phyloP scores from a whole-genome alignment of 169 alveolate genomes.

The Cryptosporidium sp. region DNA sequence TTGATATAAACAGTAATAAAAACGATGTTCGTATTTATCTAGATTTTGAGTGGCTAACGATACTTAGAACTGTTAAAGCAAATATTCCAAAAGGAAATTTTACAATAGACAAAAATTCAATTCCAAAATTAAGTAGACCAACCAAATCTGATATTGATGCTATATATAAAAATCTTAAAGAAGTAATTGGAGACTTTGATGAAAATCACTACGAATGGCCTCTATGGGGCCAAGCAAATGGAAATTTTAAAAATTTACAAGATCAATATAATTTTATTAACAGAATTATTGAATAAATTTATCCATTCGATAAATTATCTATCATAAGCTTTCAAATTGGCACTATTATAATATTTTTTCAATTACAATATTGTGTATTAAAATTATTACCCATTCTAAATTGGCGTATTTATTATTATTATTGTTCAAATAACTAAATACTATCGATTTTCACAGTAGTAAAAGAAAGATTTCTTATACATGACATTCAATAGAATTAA shows the following conservation, averaged over 20 bases:
- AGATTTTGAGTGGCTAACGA: conserved; percentile 67
- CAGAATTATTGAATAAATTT: conserved; percentile 10
- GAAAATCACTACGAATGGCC: conserved; percentile 55
- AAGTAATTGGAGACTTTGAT: conserved; percentile 3
- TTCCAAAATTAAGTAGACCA: conserved; percentile 5
- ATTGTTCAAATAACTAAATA: no score
- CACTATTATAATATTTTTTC: no score
- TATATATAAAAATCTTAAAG: conserved; percentile 11
- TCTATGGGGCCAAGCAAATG: conserved; percentile 42
- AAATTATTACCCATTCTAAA: no score
- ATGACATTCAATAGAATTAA: no score
- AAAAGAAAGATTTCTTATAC: no score
- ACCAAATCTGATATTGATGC: not conserved
- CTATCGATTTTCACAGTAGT: no score
- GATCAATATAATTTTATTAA: conserved; percentile 42
- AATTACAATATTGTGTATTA: no score
- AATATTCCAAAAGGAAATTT: conserved; percentile 41
- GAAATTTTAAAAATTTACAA: conserved; percentile 26
- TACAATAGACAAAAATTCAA: not conserved
- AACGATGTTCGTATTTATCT: conserved; percentile 12
- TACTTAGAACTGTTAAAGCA: conserved; percentile 22
- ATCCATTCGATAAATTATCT: no score
- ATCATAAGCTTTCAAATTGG: not conserved
- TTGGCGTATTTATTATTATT: no score
- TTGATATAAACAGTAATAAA: conserved; percentile 20